Base-by-base conservation (phyloP, 1,139 yeast genomes). In the Geotrichum candidum region DNA sequence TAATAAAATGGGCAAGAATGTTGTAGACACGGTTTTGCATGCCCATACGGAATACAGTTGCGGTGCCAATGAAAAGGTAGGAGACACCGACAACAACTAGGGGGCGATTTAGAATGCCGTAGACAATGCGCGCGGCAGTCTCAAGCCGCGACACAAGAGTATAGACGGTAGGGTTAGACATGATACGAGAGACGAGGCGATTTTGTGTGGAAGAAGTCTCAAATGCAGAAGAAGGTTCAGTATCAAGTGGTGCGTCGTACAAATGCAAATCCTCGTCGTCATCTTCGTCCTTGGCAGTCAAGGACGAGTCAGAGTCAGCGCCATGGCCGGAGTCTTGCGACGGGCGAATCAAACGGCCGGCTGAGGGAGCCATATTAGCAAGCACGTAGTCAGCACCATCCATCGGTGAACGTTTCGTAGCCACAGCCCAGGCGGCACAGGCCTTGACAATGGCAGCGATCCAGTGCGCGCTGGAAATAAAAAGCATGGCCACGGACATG, bases 1-100 rank as follows among this genome's bases (percentile, higher is more conserved):
- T 94, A 73, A 94, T 92, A 80, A 90, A 90, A 74, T 94, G 99
- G 1, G 99, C 99, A 65, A 92, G 80, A 61, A 94, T 76, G 70
- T 90, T 91, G 76, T 88, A 94, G 6, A 92, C 86, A 25, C 79
- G 77, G 35, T 70, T 73, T 6, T 84, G 91, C 73, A 82, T 76
- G 45, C 96, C 98, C 68, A 90, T 74, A 51, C 87, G 72, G 61
- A 82, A 83, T 58, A 88, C 87, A 2, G 89, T 86, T 5, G 91
- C 91, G 46, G 88, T 71, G n/a, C 95, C 97, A 6, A 90, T 83
- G 57, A 88, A 82, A 23, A 87, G 71, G 69, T 89, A 85, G 29
- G 82, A 78, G 61, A 85, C 77, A 61, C 84, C 83, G 69, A 80
- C 84, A 61, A 84, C 76, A 64, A 91, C 81, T 72, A 90, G 76